Conservation (phyloP, 352 stramenopile species). For the Phytophthora citrophthora region DNA sequence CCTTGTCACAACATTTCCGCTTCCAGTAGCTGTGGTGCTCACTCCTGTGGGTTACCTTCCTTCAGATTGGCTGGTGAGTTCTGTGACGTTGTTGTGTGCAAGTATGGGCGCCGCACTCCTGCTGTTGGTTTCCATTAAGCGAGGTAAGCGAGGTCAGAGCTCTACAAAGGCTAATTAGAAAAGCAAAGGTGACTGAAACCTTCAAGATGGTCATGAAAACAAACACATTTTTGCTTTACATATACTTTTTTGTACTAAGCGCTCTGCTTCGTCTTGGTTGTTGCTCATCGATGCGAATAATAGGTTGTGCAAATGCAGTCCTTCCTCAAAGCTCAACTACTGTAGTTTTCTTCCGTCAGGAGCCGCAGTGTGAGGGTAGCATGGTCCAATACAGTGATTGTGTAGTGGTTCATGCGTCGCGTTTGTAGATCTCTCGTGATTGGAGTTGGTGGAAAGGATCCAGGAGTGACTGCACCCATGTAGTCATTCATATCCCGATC, state of each 20-base stretch:
- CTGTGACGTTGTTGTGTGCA: conserved; percentile 49
- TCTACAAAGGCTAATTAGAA: conserved; percentile 22
- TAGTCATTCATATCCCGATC: conserved; percentile 37
- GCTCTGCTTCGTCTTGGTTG: conserved; percentile 11
- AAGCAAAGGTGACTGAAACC: conserved; percentile 27
- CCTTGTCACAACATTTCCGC: conserved; percentile 25
- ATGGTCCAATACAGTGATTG: conserved; percentile 76
- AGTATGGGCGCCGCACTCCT: conserved; percentile 46
- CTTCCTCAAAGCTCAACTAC: conserved; percentile 25
- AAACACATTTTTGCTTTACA: conserved; percentile 19
- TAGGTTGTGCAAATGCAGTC: conserved; percentile 22
- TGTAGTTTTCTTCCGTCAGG: conserved; percentile 50
- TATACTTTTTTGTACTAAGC: conserved; percentile 29
- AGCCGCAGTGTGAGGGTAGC: conserved; percentile 68
- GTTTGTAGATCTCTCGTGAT: conserved; percentile 80
- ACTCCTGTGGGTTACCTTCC: conserved; percentile 57
- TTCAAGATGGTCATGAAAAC: conserved; percentile 6
- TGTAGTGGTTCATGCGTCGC: conserved; percentile 79
- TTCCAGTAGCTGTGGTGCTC: conserved; percentile 28
- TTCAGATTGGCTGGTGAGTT: conserved; percentile 47
- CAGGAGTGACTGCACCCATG: conserved; percentile 65
- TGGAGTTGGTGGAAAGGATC: conserved; percentile 83
- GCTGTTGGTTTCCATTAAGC: conserved; percentile 44
- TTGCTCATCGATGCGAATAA: conserved; percentile 18
- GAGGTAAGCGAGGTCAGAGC: background rate